Percentiles rank a stretch among this genome's conserved stretches.
Evolutionary conservation across 208 protist species (phyloP).

Genomic region (Acanthamoeba sp.): DNA sequence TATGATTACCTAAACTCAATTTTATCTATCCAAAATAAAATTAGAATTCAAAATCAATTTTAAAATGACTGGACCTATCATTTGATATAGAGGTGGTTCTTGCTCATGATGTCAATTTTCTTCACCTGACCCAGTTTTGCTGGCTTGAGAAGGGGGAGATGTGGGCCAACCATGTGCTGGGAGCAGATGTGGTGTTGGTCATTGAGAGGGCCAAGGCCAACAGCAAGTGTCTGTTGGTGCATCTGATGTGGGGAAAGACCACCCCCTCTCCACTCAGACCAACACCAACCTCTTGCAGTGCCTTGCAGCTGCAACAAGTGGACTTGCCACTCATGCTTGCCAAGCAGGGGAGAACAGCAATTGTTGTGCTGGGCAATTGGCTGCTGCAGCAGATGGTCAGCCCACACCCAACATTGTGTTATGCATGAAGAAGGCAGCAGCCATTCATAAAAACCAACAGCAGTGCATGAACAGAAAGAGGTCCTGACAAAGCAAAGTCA

Average conservation of each 20-base stretch:
- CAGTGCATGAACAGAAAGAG: background rate
- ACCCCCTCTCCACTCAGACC: background rate
- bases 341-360: background rate
- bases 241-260: background rate
- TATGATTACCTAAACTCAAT: no score
- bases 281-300: no score
- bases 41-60: no score
- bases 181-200: background rate
- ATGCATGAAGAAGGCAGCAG: background rate
- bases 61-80: no score
- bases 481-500: no score
- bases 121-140: background rate
- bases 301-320: background rate
- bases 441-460: no score
- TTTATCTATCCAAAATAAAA: no score
- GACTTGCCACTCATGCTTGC: background rate
- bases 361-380: background rate
- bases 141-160: background rate
- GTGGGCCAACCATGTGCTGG: background rate
- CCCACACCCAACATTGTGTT: background rate
- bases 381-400: background rate
- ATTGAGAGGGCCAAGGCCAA: background rate
- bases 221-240: background rate
- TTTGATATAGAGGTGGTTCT: no score
- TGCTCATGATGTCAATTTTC: background rate